Evolutionary conservation across 2,329 filamentous ascomycete species (phyloP), one percentile per base, ranked within the genome.

Genomic region (Immersiporthe knoxdaviesiana): DNA sequence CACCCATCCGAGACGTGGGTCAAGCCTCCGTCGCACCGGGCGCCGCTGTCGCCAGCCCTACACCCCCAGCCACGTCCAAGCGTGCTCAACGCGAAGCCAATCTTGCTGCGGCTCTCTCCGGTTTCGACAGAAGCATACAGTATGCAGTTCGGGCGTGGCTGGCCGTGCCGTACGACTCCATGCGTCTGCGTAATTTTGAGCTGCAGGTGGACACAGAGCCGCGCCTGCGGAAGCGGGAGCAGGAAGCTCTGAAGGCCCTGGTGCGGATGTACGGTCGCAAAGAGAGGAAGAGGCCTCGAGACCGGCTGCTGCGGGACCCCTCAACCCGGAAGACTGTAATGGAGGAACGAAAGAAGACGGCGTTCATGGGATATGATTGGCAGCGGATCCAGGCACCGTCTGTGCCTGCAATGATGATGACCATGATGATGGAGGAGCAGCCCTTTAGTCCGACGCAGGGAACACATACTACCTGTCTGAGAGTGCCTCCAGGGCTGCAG

Each of bases 281-380:
- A 75, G 91, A 94, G 76, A 90, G 86, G 77, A 96, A 92, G 78
- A 82, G 94, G 71, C 89, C 95, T 0, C 85, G 94, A n/a, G 96
- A 99, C 78, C 91, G 91, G 75, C 80, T 98, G 68, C 81, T 98
- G 37, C 85, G 95, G 58, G 95, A 98, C 78, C 85, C 84, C 35
- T 80, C 83, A 11, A 86, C 91, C 8, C 90, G 88, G 54, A 85
- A 84, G 54, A 83, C 85, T 21, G 93, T 91, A n/a, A 82, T 98
- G 78, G 89, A 92, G 73, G 85, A 96, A 72, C 87, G 96, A 70
- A 97, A 95, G 80, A 87, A 86, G 77, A 91, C 88, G 35, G 94
- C 93, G 0, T 98, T 98, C 79, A 80, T 97, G 71, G 95, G 95
- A 0, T 99, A 99, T 77, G 93, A 92, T 1, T 98, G 96, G 84